Evolutionary conservation across 2,329 filamentous ascomycete species (phyloP), one percentile per base, ranked within the genome.

Genomic region (Aspergillus sp.): DNA sequence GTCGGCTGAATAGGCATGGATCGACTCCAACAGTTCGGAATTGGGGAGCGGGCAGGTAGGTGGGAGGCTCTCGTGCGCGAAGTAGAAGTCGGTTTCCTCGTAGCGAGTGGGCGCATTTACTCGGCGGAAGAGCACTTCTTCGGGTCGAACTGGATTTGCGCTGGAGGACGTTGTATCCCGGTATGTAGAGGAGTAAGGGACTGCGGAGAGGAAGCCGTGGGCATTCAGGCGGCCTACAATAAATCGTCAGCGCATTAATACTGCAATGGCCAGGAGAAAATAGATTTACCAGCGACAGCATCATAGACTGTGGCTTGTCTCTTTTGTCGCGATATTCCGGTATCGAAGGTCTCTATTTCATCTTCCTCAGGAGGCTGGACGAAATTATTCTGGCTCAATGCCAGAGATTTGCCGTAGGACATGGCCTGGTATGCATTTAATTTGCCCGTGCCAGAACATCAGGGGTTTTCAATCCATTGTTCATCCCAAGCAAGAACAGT

Each of bases 1-100:
- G 44, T 81, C 77, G 0, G 80, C 75, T 3, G 75, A 63, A 59
- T 84, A 83, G 1, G 73, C 65, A 60, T 84, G 80, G 19, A 83
- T 63, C 1, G 76, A 71, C 53, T 77, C 78, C 13, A 83, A 64
- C 12, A 84, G 60, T 44, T 83, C 80, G 9, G 77, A 77, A 45
- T 72, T 72, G 4, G 81, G 81, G 5, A 84, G 68, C 17, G 60
- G 57, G 37, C 58, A 49, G 13, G 65, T 54, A 22, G 66, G 43
- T 2, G 66, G 60, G 10, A 81, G 64, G 5, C 69, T 54, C 44
- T 74, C 69, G 56, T 80, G 66, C 2, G 77, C 76, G 47, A 76
- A 76, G 59, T 83, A 83, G 30, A 74, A 66, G 55, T 81, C 76
- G 49, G 73, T 69, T 58, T 81, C 78, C 49, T 74, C 68, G 50